Percentiles rank a stretch among this genome's conserved stretches.
These are phyloP conservation scores for Penicillium manginii DNA, from an alignment of 495 filamentous ascomycete species.

Conservation along the genomic window DNA sequence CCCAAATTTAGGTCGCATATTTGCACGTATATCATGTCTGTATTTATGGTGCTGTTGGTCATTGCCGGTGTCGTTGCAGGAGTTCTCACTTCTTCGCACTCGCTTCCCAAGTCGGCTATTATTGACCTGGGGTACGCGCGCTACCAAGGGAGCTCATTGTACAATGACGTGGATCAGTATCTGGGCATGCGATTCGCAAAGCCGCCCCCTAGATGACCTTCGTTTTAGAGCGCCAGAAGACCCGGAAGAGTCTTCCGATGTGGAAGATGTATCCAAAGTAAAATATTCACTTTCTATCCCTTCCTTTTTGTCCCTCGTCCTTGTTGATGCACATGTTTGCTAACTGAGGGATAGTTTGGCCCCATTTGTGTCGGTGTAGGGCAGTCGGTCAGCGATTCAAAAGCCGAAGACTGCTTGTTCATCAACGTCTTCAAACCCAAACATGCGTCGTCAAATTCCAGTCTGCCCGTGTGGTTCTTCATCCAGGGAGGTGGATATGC, in stretches of 20 bases:
- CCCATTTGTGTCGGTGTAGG: constrained; percentile 41
- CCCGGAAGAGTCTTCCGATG: constrained; percentile 36
- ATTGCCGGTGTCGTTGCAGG: constrained; percentile 9
- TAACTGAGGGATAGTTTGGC: constrained; percentile 34
- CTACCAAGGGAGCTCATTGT: constrained; percentile 38
- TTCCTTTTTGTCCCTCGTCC: neutral
- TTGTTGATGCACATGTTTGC: neutral
- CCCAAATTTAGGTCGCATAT: neutral
- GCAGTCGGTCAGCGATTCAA: constrained; percentile 38
- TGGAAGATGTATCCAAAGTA: constrained; percentile 46
- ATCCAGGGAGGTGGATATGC: constrained; percentile 76
- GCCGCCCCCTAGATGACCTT: constrained; percentile 55
- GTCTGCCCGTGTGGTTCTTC: constrained; percentile 69
- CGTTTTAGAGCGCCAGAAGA: constrained; percentile 59
- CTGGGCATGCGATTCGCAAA: constrained; percentile 64
- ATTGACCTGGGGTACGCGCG: constrained; percentile 44
- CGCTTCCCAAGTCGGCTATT: constrained; percentile 14
- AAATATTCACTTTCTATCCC: neutral
- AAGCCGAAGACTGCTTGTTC: constrained; percentile 70
- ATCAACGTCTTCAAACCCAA: constrained; percentile 68
- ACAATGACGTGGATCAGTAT: constrained; percentile 57
- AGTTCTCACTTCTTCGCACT: constrained; percentile 9
- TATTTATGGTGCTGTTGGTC: constrained; percentile 10
- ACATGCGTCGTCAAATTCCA: constrained; percentile 51
- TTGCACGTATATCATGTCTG: constrained; percentile 1